phyloP scores from a whole-genome alignment of 768 basidiomycete genomes.

The Lactarius pseudohatsudake region DNA sequence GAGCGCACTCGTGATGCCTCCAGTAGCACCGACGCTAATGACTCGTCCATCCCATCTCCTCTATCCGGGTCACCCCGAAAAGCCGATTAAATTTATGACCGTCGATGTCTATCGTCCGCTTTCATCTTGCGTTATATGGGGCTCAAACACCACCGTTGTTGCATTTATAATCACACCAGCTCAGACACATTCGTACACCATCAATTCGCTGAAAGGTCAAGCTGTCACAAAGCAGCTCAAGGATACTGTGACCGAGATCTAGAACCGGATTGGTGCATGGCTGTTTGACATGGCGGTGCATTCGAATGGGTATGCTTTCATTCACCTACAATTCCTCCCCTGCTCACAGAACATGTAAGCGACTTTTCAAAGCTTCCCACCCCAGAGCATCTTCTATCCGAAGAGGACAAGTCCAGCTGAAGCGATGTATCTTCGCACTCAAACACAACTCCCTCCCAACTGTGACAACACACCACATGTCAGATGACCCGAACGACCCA shows the following conservation, averaged over 20 bases:
- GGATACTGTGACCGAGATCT: constrained; percentile 95
- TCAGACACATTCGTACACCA: constrained; percentile 91
- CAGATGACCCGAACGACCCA: constrained; percentile 87
- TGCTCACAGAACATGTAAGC: constrained; percentile 37
- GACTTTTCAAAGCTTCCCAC: constrained; percentile 75
- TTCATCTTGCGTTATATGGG: no score
- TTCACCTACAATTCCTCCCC: not conserved
- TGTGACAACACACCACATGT: constrained; percentile 98
- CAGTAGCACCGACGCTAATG: no score
- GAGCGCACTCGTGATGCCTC: no score
- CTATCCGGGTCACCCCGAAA: no score
- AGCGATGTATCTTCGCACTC: constrained; percentile 94
- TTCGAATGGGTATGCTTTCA: constrained; percentile 71
- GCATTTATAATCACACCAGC: constrained; percentile 99
- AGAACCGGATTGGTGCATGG: constrained; percentile 86
- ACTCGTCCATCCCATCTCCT: no score
- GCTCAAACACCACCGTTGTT: constrained; percentile 81
- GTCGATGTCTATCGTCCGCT: no score
- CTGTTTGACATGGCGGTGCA: constrained; percentile 94
- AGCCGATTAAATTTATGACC: no score
- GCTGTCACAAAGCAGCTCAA: constrained; percentile 96
- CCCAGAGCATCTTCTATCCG: constrained; percentile 75
- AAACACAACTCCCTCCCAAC: constrained; percentile 95
- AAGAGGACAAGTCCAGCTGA: constrained; percentile 91
- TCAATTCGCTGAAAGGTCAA: constrained; percentile 96